Base-by-base conservation (phyloP, 495 filamentous ascomycete species). In the Xylaria venustula region DNA sequence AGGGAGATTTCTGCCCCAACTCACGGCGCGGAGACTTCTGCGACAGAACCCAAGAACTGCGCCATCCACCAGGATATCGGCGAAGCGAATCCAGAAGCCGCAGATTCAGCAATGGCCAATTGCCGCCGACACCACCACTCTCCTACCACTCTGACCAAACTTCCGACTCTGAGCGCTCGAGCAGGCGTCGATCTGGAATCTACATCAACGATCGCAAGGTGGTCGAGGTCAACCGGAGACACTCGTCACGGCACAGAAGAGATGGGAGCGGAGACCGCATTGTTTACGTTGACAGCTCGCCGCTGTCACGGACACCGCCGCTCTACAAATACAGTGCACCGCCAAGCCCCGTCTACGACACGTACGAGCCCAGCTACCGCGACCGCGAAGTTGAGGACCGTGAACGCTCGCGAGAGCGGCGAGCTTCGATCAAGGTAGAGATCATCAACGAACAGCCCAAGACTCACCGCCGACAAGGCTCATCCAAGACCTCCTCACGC, bases 131-230 rank as follows among this genome's bases (percentile, higher is more conserved):
- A 3, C 69, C 68, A 17, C 72, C 74, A 3, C 65, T 73, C 1
- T 73, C 67, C 36, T 78, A 75, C 53, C 76, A 77, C 55, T 79
- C 76, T 17, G 76, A 75, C 3, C 72, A 76, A 3, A 68, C 74
- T 12, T 68, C 71, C 2, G 58, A 72, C 69, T 68, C 71, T 49
- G 71, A 69, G 23, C 66, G 66, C 41, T 71, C 68, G 30, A 63
- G 64, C 57, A 71, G 60, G 54, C 62, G 57, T 36, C 66, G 69
- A 56, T 68, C 72, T 8, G 63, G 65, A 3, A 57, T 68, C 54
- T 76, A 76, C 67, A 54, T 71, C 64, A 70, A 65, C 58, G 73
- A 71, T 47, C 49, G 49, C n/a, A 70, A 65, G 22, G 49, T 73
- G 2, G 28, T 64, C 14, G 71, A 75, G 46, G 28, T 61, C 53